Evolutionary conservation across 2,329 filamentous ascomycete species (phyloP).

Genomic region (Penicillium olsonii): DNA sequence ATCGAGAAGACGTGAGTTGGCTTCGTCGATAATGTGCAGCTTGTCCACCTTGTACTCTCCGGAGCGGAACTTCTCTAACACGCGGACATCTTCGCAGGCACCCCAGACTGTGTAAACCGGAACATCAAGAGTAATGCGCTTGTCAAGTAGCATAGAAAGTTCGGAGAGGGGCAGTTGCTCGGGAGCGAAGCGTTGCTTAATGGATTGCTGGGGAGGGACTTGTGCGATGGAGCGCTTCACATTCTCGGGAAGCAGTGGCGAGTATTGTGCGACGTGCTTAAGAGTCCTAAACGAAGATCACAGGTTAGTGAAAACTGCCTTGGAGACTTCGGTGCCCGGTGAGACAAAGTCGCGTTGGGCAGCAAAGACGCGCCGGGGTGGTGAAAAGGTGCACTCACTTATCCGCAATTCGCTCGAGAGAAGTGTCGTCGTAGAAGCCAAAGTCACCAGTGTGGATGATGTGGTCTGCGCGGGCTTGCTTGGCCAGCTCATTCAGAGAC

Average conservation of each 20-base stretch:
- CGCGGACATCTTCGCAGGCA: conserved; percentile 95
- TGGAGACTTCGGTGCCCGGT: conserved; percentile 2
- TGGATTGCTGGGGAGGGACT: conserved; percentile 64
- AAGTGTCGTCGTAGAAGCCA: conserved; percentile 96
- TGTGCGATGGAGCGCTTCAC: conserved; percentile 67
- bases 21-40: conserved; percentile 97
- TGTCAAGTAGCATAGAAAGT: conserved; percentile 82
- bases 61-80: conserved; percentile 94
- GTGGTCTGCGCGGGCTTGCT: conserved; percentile 90
- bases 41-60: conserved; percentile 98
- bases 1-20: conserved; percentile 91
- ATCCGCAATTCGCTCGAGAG: conserved; percentile 93
- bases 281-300: conserved; percentile 66
- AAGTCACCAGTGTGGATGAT: conserved; percentile 99
- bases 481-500: conserved; percentile 94
- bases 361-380: conserved; percentile 8
- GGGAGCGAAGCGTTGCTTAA: conserved; percentile 81
- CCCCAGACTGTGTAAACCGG: conserved; percentile 99
- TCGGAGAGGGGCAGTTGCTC: conserved; percentile 89
- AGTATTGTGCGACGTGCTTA: conserved; percentile 98
- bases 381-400: conserved; percentile 65
- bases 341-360: conserved; percentile 11
- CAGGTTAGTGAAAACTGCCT: conserved; percentile 19
- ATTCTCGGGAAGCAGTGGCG: conserved; percentile 81
- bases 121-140: conserved; percentile 86